These are phyloP conservation scores for Diplodia seriata DNA, from an alignment of 2,329 filamentous ascomycete species.

Conservation along the genomic window DNA sequence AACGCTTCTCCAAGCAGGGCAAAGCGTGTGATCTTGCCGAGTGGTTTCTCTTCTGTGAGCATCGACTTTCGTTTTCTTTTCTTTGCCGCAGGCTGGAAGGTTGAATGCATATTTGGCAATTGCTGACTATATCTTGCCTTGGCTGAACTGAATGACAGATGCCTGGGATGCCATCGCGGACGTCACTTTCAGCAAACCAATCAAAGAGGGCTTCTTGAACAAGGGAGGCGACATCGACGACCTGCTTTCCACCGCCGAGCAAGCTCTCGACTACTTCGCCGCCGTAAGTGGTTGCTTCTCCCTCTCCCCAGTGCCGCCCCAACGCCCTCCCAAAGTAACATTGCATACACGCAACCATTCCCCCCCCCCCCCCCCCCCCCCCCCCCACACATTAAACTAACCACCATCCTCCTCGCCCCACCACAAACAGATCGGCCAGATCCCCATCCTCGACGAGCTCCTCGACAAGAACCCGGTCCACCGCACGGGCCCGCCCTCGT, in stretches of 20 bases:
- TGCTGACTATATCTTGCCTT: background rate
- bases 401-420: too few relatives aligned
- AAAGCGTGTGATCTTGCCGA: conserved; percentile 44
- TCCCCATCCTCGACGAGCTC: conserved; percentile 40
- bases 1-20: conserved; percentile 39
- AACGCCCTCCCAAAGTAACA: too few relatives aligned
- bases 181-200: conserved; percentile 28
- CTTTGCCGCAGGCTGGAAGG: background rate
- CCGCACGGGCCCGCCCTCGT: conserved; percentile 36
- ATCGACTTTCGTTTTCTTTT: background rate
- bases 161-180: conserved; percentile 25
- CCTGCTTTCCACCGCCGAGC: conserved; percentile 37
- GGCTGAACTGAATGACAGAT: conserved; percentile 1
- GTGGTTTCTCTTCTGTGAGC: conserved; percentile 44
- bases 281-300: conserved; percentile 33
- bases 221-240: conserved; percentile 27
- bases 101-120: background rate
- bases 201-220: conserved; percentile 28
- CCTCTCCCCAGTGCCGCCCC: background rate
- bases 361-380: background rate
- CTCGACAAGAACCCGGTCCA: conserved; percentile 38
- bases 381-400: background rate
- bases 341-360: background rate
- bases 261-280: conserved; percentile 37
- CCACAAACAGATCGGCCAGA: conserved; percentile 40